Base-by-base conservation (phyloP, 768 basidiomycete genomes). In the Chlorophyllum brunneum region DNA sequence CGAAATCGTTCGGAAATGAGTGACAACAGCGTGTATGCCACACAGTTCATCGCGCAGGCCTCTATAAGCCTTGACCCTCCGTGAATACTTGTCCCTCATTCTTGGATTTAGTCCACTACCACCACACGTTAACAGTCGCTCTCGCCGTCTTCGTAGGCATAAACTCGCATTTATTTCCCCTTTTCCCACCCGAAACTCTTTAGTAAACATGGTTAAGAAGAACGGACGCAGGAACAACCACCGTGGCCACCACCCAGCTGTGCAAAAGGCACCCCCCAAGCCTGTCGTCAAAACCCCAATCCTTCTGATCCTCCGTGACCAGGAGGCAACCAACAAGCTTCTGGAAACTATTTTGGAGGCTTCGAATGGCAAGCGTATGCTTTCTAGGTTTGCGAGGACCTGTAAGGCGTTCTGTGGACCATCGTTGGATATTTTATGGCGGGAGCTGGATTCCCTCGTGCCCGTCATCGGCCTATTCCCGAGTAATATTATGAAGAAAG, bases 381-480 rank as follows among this genome's bases (percentile, higher is more conserved):
- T 90, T 54, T 83, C 86, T 44, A 76, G 88, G 61, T 71, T 91
- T 58, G 80, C 88, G 42, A 77, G 88, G 48, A 88, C 88, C 40
- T 89, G 88, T 68, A 81, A 77, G 56, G 80, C 82, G n/a, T 71
- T 88, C 64, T 81, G 76, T 58, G 86, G 85, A 58, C 86, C 86
- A 11, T 80, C 83, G n/a, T 62, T 90, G 58, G 72, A 83, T 63
- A 70, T 83, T 43, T 73, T 91, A 26, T 91, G 88, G 88, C 80
- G 77, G 63, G 88, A 91, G 60, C 69, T 91, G 51, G 87, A 90
- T 64, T 86, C 85, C 10, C 71, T 90, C 54, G 68, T 81, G 40
- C 88, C 88, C 8, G 71, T 91, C 52, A 71, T 90, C 52, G 82
- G 83, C 30, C 64, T 89, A 49, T 90, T 91, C 64, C 88, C 88